Percentiles rank a stretch among this genome's conserved stretches.
Conservation (phyloP, 768 basidiomycete species). For the Polyporus arcularius region DNA sequence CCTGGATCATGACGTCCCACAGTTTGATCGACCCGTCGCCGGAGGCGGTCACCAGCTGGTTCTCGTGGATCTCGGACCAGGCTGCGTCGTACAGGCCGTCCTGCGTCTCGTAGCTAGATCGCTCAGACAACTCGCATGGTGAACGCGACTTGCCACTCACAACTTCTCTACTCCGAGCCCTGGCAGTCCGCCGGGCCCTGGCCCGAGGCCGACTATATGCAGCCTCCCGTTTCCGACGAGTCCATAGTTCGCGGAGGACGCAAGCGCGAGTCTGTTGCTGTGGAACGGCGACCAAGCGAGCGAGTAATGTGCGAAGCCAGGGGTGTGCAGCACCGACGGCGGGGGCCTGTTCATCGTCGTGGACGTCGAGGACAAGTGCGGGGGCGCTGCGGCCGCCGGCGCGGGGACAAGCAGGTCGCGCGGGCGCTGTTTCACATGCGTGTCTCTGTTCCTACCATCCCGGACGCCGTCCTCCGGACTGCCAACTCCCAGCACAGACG, state of each 20-base stretch:
- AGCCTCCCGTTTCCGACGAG: conserved; percentile 94
- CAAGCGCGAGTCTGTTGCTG: conserved; percentile 69
- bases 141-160: conserved; percentile 45
- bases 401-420: background rate
- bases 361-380: conserved; percentile 2
- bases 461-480: conserved; percentile 48
- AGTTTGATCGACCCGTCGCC: conserved; percentile 90
- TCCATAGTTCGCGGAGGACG: conserved; percentile 91
- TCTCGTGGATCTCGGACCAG: conserved; percentile 95
- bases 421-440: conserved; percentile 53
- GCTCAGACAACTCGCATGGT: conserved; percentile 30
- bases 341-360: conserved; percentile 40
- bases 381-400: background rate
- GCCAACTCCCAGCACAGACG: conserved; percentile 41
- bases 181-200: conserved; percentile 46
- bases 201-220: conserved; percentile 58
- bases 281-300: conserved; percentile 88
- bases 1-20: conserved; percentile 89
- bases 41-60: conserved; percentile 86
- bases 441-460: conserved; percentile 75
- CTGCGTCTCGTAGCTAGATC: conserved; percentile 85
- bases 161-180: conserved; percentile 62
- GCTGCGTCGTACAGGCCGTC: conserved; percentile 90
- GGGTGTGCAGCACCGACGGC: conserved; percentile 64
- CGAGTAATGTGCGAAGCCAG: conserved; percentile 83